Base-by-base conservation (phyloP, 164 flowering plant genomes). In the Nymphaea colorata region DNA sequence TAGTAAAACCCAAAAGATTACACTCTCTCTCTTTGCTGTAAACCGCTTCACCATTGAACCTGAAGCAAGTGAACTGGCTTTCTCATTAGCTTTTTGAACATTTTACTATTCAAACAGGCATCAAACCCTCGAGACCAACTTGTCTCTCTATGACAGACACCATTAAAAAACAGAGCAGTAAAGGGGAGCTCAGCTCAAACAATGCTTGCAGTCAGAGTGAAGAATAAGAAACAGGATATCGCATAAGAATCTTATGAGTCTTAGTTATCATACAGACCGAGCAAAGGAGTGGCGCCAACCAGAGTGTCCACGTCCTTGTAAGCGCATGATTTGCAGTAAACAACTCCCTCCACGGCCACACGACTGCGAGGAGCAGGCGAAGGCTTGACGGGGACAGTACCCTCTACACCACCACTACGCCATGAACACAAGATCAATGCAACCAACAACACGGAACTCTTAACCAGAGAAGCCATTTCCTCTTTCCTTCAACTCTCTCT, bases 251-350 rank as follows among this genome's bases (percentile, higher is more conserved):
- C 44, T 25, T 25, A 25, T 25, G 36, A 25, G 36, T 25, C 36
- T 25, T 25, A 25, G 36, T 43, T 44, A 36, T 18, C 43, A 42
- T 25, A 68, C 65, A 41, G 17, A 69, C 68, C 72, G 11, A 6
- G 12, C 3, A 65, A 68, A 41, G 68, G 72, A 17, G 72, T 18
- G 59, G 72, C 72, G 15, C 67, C 72, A n/a, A 70, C 18, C 7
- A 70, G 55, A 36, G 72, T 70, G 55, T 70, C 63, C 41, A 16
- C 41, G 44, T 43, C 67, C 42, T 14, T 17, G 41, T 11, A 70
- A 55, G 64, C 57, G 67, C 72, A 70, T 4, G 72, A 70, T 42
- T 70, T 64, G 63, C 72, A 70, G 17, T 41, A 64, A 47, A 70
- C 43, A 8, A 70, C 72, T 14, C 72, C 72, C n/a, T 70, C 67